Base-by-base conservation (phyloP, 2,329 filamentous ascomycete genomes). In the Clarireedia hainanense region DNA sequence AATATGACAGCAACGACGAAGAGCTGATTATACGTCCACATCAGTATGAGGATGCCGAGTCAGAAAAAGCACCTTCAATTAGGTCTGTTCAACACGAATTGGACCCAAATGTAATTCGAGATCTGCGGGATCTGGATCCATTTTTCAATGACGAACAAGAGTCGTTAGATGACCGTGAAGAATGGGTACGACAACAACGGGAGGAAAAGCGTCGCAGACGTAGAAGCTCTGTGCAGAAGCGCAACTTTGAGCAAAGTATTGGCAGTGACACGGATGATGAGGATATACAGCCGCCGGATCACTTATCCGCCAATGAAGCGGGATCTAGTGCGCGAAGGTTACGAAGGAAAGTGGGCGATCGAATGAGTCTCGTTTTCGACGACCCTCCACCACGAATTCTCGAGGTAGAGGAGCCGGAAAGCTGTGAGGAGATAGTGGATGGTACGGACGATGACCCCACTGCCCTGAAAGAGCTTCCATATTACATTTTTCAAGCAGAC, bases 261-360 rank as follows among this genome's bases (percentile, higher is more conserved):
- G 67, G 67, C 6, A 67, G 64, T 53, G 68, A 67, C 56, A 69
- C 65, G 4, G 68, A 70, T 50, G 66, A 70, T 14, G 67, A 69
- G 50, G 68, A 70, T 50, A 55, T 70, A 34, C 59, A 64, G 48
- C 63, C 65, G 48, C 63, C 65, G 7, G 59, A 63, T n/a, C 61
- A 65, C 36, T 61, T 66, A 15, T 63, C 61, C n/a, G 61, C 63
- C 3, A 67, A 65, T 52, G 66, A 69, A 34, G 65, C 61, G 12
- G 65, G 67, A 15, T 62, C 61, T 14, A 68, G 64, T 59, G 67
- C 65, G n/a, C 60, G 68, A 36, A 63, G 68, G 56, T 53, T 70
- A 34, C 53, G 68, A 43, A 60, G 68, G 45, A 69, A 68, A 6
- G 60, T 61, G n/a, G 65, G 61, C 2, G 64, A 69, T 36, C 50